Evolutionary conservation across 257 asterid species (phyloP).

Genomic region (Fraxinus americana): DNA sequence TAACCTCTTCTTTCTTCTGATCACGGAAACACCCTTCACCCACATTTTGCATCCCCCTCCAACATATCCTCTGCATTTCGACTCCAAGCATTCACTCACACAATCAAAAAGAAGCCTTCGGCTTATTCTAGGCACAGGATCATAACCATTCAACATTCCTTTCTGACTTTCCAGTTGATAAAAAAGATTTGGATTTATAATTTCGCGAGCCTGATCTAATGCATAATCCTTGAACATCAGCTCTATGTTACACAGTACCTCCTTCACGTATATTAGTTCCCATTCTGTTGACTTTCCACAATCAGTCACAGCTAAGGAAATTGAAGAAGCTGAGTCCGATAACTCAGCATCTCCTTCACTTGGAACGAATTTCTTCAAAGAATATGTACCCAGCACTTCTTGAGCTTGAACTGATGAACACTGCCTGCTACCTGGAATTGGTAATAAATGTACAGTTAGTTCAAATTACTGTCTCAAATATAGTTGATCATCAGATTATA

Average conservation of each 20-base stretch:
- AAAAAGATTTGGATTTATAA: slow-evolving; percentile 55
- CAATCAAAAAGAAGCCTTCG: slow-evolving; percentile 66
- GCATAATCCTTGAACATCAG: slow-evolving; percentile 62
- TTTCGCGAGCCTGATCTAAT: slow-evolving; percentile 42
- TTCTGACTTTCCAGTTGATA: slow-evolving; percentile 49
- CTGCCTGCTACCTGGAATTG: slow-evolving; percentile 62
- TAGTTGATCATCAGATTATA: neutral
- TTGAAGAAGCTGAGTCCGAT: slow-evolving; percentile 85
- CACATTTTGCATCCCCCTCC: slow-evolving; percentile 59
- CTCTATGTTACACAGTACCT: slow-evolving; percentile 56
- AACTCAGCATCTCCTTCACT: slow-evolving; percentile 57
- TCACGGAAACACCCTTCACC: slow-evolving; percentile 54
- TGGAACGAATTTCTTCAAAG: slow-evolving; percentile 37
- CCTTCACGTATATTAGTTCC: slow-evolving; percentile 70
- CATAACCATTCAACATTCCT: slow-evolving; percentile 21
- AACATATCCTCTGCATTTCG: slow-evolving; percentile 49
- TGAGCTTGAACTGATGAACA: slow-evolving; percentile 60
- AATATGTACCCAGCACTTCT: slow-evolving; percentile 49
- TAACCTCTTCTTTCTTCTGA: slow-evolving; percentile 52
- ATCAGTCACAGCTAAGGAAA: slow-evolving; percentile 21
- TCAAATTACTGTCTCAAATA: neutral
- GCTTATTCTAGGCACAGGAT: slow-evolving; percentile 36
- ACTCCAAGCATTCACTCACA: slow-evolving; percentile 64
- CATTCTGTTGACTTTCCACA: slow-evolving; percentile 33
- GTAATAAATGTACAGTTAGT: slow-evolving; percentile 7